Base-by-base conservation (phyloP, 768 basidiomycete species). In the Leccinum ochraceum region DNA sequence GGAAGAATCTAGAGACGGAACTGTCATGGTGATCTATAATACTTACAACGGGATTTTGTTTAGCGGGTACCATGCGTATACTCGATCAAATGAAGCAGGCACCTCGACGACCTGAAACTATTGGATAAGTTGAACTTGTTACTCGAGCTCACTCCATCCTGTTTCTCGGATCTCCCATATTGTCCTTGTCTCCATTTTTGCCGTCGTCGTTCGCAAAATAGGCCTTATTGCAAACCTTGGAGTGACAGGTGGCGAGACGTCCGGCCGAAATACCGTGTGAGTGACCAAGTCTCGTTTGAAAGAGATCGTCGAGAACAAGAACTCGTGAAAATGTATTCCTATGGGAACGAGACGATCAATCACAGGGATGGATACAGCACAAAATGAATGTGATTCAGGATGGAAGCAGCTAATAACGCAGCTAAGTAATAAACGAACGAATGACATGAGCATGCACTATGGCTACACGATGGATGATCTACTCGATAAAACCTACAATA, bases 381-480 rank as follows among this genome's bases (percentile, higher is more conserved):
- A 48, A 46, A 11, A 13, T 3, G 11, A 16, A 51, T 51, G 50
- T 10, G 8, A 53, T 53, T 53, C 9, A 51, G 14, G 28, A 26
- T 10, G 14, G 2, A 49, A 20, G 22, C 14, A 26, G 13, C 48
- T 52, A 51, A 22, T 20, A 22, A 46, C 20, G 20, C 11, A 46
- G 20, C 28, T 26, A n/a, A 32, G n/a, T 34, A 34, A 4, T 34
- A 26, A 53, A 34, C n/a, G 53, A 54, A 54, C 53, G 53, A 53
- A 34, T 7, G 34, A 22, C 6, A 17, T 14, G 17, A 37, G 11
- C 4, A 34, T 53, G 22, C 50, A 55, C 54, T 65, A 64, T 49
- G 7, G 63, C 54, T 64, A 64, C 63, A 63, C 44, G 20, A 46
- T 20, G 11, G 17, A n/a, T 51, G 46, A 3, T 57, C 26, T 51